These are phyloP conservation scores for Setaria viridis DNA, from an alignment of 202 grass and related monocot genomes.

Conservation along the genomic window DNA sequence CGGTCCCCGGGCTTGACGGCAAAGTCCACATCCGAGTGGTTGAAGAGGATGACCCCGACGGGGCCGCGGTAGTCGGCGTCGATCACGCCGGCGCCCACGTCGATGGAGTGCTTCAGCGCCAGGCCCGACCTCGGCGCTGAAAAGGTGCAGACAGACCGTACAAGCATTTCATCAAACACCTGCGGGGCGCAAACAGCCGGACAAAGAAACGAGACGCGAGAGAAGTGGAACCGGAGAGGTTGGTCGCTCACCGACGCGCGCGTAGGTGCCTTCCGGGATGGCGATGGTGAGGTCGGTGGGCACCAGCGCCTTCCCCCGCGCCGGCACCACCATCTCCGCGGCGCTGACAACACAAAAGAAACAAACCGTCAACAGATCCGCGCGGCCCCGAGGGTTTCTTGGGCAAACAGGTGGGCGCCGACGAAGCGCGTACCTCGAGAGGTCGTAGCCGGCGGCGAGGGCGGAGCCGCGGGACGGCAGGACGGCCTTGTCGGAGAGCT, in stretches of 20 bases:
- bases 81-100: constrained; percentile 87
- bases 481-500: constrained; percentile 77
- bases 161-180: constrained; percentile 55
- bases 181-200: background rate
- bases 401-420: background rate
- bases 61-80: constrained; percentile 87
- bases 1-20: constrained; percentile 69
- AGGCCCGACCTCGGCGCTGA: constrained; percentile 80
- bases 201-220: background rate
- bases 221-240: no score
- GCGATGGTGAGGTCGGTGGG: constrained; percentile 81
- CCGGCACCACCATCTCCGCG: constrained; percentile 58
- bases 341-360: constrained; percentile 41
- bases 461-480: constrained; percentile 76
- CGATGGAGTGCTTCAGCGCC: constrained; percentile 86
- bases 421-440: constrained; percentile 59
- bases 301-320: constrained; percentile 79
- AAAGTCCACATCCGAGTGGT: constrained; percentile 79
- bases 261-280: constrained; percentile 85
- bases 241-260: constrained; percentile 62
- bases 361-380: background rate
- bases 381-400: background rate
- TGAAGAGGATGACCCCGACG: constrained; percentile 86
- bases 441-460: constrained; percentile 90
- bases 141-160: background rate